These are phyloP conservation scores for Microdochium paspali DNA, from an alignment of 2,329 filamentous ascomycete genomes.

Conservation along the genomic window DNA sequence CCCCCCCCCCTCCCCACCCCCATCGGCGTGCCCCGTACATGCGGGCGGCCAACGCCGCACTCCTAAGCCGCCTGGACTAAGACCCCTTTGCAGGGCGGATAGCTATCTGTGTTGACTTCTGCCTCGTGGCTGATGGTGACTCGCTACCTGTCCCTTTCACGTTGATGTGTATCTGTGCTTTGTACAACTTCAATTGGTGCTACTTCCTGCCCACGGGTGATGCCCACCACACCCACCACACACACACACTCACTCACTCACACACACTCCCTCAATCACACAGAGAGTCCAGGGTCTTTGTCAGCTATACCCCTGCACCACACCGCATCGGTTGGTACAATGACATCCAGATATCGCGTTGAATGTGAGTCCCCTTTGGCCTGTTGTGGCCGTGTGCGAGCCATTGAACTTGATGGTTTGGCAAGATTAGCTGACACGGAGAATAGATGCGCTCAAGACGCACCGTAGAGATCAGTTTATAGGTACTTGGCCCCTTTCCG, in stretches of 20 bases:
- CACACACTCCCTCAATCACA: neutral
- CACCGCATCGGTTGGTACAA: slow-evolving; percentile 25
- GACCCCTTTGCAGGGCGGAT: neutral
- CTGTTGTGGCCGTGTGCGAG: too few species aligned
- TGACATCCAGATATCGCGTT: slow-evolving; percentile 59
- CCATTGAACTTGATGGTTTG: too few species aligned
- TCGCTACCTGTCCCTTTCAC: too few species aligned
- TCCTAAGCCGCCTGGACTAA: neutral
- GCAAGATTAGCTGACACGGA: slow-evolving; percentile 9
- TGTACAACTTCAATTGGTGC: too few species aligned
- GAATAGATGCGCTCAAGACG: slow-evolving; percentile 58
- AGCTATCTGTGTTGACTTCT: neutral
- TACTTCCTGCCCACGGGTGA: neutral
- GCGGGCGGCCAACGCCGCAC: neutral
- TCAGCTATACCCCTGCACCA: neutral
- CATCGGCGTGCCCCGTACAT: neutral
- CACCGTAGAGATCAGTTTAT: slow-evolving; percentile 88
- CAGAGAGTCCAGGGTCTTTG: neutral
- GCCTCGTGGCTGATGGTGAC: neutral
- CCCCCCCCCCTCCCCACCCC: neutral
- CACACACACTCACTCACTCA: too few species aligned
- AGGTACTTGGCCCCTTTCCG: slow-evolving; percentile 30
- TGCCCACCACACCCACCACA: neutral
- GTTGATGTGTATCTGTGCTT: too few species aligned
- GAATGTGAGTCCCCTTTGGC: slow-evolving; percentile 65